phyloP scores from a whole-genome alignment of 306 rosid species.

The Arachis stenosperma region DNA sequence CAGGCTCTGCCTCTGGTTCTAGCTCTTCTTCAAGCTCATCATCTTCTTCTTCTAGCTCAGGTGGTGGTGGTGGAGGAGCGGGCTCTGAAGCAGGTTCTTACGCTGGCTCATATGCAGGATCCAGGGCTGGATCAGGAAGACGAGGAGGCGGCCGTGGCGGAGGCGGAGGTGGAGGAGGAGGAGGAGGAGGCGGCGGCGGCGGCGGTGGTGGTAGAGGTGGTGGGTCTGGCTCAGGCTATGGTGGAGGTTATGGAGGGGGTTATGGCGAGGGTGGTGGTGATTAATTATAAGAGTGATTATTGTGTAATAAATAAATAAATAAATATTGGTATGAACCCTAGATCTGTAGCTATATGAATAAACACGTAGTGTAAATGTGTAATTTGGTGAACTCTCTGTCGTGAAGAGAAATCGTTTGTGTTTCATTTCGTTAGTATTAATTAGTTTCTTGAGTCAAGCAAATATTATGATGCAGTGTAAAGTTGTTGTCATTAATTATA shows the following conservation, averaged over 20 bases:
- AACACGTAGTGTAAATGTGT: slow-evolving; percentile 24
- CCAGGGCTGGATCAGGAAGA: slow-evolving; percentile 54
- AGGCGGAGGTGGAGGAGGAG: slow-evolving; percentile 29
- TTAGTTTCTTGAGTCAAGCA: too few species aligned
- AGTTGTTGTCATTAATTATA: too few species aligned
- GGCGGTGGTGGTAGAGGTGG: slow-evolving; percentile 18
- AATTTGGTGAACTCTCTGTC: slow-evolving; percentile 9
- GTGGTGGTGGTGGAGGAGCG: slow-evolving; percentile 52
- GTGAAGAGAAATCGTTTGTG: slow-evolving; percentile 15
- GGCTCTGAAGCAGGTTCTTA: slow-evolving; percentile 56
- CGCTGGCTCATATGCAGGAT: slow-evolving; percentile 57
- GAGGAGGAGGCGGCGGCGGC: neutral
- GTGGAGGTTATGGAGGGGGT: slow-evolving; percentile 45
- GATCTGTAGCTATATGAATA: neutral
- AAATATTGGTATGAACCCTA: neutral
- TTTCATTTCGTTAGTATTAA: neutral
- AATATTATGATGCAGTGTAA: too few species aligned
- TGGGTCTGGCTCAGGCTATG: slow-evolving; percentile 29
- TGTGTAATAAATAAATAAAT: slow-evolving; percentile 40
- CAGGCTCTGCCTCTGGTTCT: slow-evolving; percentile 50
- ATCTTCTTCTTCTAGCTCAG: slow-evolving; percentile 50
- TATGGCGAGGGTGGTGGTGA: slow-evolving; percentile 52
- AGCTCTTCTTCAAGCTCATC: slow-evolving; percentile 56
- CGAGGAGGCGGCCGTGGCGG: slow-evolving; percentile 11
- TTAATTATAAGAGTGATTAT: slow-evolving; percentile 18